phyloP scores from a whole-genome alignment of 225 moss, liverwort and hornwort genomes.

The Pseudoscleropodium purum region DNA sequence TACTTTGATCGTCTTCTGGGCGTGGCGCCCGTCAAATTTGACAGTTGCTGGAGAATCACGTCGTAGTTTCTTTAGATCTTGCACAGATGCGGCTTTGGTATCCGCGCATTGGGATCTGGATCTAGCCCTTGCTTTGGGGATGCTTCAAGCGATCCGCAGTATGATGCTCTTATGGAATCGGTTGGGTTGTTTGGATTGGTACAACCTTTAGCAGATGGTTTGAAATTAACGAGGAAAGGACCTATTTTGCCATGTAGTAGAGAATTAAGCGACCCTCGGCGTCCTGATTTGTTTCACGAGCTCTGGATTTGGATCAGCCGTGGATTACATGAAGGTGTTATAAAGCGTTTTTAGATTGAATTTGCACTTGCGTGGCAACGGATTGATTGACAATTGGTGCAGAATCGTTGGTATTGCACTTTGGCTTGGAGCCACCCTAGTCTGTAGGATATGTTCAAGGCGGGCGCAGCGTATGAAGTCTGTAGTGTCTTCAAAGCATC shows the following conservation, averaged over 20 bases:
- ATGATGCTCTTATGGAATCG: background rate
- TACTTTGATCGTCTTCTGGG: background rate
- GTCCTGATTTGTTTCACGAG: background rate
- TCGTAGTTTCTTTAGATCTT: background rate
- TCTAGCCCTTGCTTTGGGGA: background rate
- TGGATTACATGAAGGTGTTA: background rate
- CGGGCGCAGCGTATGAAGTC: background rate
- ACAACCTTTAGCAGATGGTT: background rate
- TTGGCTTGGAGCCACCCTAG: background rate
- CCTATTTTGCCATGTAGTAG: background rate
- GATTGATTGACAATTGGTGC: background rate
- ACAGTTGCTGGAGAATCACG: background rate
- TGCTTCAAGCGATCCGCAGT: background rate
- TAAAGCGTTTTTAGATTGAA: background rate
- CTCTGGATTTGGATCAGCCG: background rate
- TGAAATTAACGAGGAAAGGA: background rate
- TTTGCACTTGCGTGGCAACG: background rate
- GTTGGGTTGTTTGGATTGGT: background rate
- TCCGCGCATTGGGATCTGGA: slow-evolving; percentile 7
- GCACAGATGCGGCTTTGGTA: background rate
- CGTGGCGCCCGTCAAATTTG: background rate
- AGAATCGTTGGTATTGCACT: background rate
- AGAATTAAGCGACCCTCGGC: background rate
- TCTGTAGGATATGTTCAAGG: background rate
- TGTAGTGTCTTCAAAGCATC: background rate